phyloP scores from a whole-genome alignment of 139 green algal genomes.

The Tetraselmis striata region DNA sequence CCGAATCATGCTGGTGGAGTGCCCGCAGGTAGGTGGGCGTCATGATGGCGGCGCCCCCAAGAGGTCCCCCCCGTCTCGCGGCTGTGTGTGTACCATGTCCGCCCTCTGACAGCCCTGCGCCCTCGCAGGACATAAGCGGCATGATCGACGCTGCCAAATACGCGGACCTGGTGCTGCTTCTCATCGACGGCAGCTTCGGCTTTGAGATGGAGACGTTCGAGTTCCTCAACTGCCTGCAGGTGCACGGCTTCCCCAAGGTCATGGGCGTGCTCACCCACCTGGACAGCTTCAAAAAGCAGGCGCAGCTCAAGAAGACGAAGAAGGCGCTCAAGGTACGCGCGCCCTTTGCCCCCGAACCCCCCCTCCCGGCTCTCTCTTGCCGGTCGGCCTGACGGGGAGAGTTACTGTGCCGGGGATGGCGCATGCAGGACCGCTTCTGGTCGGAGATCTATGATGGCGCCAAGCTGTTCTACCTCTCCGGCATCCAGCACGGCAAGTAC shows the following conservation, averaged over 20 bases:
- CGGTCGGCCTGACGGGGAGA: constrained; percentile 5
- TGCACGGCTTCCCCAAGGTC: constrained; percentile 93
- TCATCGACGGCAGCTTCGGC: constrained; percentile 90
- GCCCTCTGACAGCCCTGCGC: too few relatives aligned
- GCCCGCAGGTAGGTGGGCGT: constrained; percentile 38
- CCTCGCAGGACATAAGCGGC: constrained; percentile 1
- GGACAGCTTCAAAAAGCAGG: constrained; percentile 81
- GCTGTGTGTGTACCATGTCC: too few relatives aligned
- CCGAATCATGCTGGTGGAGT: constrained; percentile 93
- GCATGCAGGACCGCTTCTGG: constrained; percentile 71
- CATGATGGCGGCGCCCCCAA: neutral
- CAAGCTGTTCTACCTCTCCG: constrained; percentile 96
- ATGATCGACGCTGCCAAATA: constrained; percentile 96
- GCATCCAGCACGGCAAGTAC: constrained; percentile 80
- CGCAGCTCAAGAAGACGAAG: constrained; percentile 85
- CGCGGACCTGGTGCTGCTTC: constrained; percentile 93
- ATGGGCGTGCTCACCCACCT: constrained; percentile 99
- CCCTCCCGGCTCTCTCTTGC: neutral
- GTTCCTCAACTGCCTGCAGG: constrained; percentile 96
- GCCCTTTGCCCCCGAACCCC: constrained; percentile 19
- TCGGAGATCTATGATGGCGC: constrained; percentile 96
- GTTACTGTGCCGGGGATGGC: neutral
- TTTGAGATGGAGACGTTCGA: constrained; percentile 99
- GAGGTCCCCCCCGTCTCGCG: neutral
- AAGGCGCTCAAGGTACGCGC: constrained; percentile 78